A percentile compares a stretch with the other conserved stretches of the same genome.
Evolutionary conservation across 1,284 basidiomycete species (phyloP).

Genomic region (Butyriboletus appendiculatus): DNA sequence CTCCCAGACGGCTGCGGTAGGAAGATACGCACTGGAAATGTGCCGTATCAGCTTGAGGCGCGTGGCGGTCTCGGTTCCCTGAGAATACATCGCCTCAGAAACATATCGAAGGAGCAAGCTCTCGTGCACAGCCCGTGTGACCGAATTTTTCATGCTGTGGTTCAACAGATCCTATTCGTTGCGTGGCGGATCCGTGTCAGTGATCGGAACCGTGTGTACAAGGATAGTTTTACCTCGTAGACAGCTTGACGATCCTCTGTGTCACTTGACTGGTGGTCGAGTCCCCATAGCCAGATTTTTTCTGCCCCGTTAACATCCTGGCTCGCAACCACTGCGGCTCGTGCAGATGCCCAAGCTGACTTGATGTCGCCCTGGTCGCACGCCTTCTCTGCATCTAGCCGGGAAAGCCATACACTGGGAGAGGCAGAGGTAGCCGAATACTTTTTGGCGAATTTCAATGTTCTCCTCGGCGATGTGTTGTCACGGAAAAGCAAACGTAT

Average conservation of each 20-base stretch:
- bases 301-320: constrained; percentile 26
- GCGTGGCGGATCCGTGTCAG: constrained; percentile 9
- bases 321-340: constrained; percentile 36
- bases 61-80: constrained; percentile 14
- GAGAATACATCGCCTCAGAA: constrained; percentile 33
- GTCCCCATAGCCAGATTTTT: constrained; percentile 55
- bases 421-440: constrained; percentile 40
- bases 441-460: constrained; percentile 44
- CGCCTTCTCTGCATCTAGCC: constrained; percentile 47
- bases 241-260: constrained; percentile 27
- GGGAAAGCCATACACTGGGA: constrained; percentile 52
- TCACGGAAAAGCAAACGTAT: constrained; percentile 45
- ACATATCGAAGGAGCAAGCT: constrained; percentile 48
- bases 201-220: constrained; percentile 5
- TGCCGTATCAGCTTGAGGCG: constrained; percentile 42
- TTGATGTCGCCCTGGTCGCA: constrained; percentile 33
- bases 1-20: constrained; percentile 47
- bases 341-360: constrained; percentile 45
- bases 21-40: constrained; percentile 44
- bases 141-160: constrained; percentile 49
- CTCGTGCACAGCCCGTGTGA: constrained; percentile 46
- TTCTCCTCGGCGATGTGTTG: constrained; percentile 37
- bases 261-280: constrained; percentile 31
- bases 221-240: constrained; percentile 40
- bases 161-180: constrained; percentile 44